These are phyloP conservation scores for Coelastrella sp. DNA, from an alignment of 139 green algal species.

Conservation along the genomic window DNA sequence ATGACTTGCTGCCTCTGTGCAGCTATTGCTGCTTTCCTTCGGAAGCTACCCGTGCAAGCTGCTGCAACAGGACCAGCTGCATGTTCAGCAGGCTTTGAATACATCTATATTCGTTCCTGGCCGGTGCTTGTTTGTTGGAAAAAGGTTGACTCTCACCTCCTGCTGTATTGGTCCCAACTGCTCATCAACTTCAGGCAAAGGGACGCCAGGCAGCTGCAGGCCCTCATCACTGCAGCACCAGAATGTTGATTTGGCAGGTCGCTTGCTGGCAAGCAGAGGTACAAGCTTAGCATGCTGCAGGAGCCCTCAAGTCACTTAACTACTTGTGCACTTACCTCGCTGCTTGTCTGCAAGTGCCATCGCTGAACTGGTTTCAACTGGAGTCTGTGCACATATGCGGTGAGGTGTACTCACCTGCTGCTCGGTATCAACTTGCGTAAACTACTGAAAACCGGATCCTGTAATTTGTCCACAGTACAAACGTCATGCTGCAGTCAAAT, in stretches of 20 bases:
- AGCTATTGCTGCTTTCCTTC: no score
- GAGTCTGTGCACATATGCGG: background rate
- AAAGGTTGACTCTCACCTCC: conserved; percentile 24
- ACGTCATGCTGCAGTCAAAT: no score
- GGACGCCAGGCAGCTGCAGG: background rate
- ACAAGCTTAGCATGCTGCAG: no score
- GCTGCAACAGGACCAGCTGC: no score
- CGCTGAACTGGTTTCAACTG: background rate
- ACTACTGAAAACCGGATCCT: background rate
- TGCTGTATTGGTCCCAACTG: conserved; percentile 41
- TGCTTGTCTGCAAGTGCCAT: background rate
- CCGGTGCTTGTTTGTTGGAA: background rate
- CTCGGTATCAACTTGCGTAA: conserved; percentile 22
- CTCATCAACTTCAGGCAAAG: conserved; percentile 42
- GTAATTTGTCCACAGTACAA: no score
- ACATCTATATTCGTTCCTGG: background rate
- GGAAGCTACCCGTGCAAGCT: no score
- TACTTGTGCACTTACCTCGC: no score
- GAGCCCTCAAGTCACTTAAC: no score
- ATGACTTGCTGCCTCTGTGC: no score
- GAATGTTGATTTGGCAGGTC: background rate
- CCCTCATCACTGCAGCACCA: conserved; percentile 5
- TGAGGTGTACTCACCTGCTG: background rate
- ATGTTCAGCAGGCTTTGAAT: background rate
- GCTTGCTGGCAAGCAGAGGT: no score